Base-by-base conservation (phyloP, 1,139 yeast genomes). In the Yamadazyma dendronema region DNA sequence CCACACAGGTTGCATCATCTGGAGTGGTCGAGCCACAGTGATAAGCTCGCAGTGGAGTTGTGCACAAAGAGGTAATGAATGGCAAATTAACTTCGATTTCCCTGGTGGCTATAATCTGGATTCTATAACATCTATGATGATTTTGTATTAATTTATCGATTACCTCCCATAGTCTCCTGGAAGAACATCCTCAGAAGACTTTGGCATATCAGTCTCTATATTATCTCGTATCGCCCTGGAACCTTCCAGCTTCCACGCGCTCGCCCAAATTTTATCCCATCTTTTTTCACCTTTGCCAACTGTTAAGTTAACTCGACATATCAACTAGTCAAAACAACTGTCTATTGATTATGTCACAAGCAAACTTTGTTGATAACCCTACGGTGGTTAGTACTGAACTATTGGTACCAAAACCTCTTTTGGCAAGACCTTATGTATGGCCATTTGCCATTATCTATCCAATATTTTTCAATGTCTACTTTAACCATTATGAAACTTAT, bases 391-490 rank as follows among this genome's bases (percentile, higher is more conserved):
- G 67, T 41, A 84, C 92, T 30, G 74, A 82, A 56, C 76, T 90
- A 55, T 77, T 92, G 70, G 80, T 79, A 48, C 86, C 95, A 27
- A 78, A 79, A 53, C 68, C 84, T 24, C 44, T 74, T 33, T 41
- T 77, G 21, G 57, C 74, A 30, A 78, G 92, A 51, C 95, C 96
- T 8, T 90, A 88, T 55, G 83, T 85, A 17, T 79, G 88, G 74
- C 96, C 97, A 7, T 90, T 90, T 59, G 61, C 83, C 44, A 72
- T 85, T 36, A 63, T 88, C 32, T 92, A 92, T 57, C 96, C 97
- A 9, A 55, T 75, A 19, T 88, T 86, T 59, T 66, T 71, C 38
- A 81, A 85, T 53, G 60, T 86, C 33, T 92, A 86, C 60, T 56
- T 62, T 44, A 65, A 68, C 43, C 80, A 82, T 42, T 92, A 92